Evolutionary conservation across 2,329 filamentous ascomycete genomes (phyloP).

Genomic region (Rachicladosporium sp.): DNA sequence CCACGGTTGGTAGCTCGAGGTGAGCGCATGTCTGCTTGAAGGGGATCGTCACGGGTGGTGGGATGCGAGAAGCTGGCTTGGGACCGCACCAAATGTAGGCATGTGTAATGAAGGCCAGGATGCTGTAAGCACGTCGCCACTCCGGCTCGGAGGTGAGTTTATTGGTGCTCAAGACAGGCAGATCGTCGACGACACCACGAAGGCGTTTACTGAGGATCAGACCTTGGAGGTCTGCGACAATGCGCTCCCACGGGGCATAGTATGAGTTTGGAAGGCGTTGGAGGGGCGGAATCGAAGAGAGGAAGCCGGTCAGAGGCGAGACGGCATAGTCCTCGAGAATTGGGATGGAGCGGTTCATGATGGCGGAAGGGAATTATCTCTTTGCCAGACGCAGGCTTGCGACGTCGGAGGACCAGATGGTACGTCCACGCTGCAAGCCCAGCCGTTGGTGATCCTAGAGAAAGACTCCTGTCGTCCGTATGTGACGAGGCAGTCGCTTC

Average conservation of each 20-base stretch:
- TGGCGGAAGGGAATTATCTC: constrained; percentile 6
- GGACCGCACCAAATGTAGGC: constrained; percentile 84
- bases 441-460: constrained; percentile 12
- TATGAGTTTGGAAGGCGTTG: constrained; percentile 74
- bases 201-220: constrained; percentile 77
- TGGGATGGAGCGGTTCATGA: constrained; percentile 33
- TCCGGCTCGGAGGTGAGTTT: constrained; percentile 73
- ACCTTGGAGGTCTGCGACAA: constrained; percentile 74
- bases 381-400: constrained; percentile 25
- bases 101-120: constrained; percentile 70
- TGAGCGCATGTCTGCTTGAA: constrained; percentile 59
- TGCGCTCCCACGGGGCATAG: constrained; percentile 88
- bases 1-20: constrained; percentile 80
- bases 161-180: constrained; percentile 73
- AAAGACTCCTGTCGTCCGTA: too few relatives aligned
- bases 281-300: constrained; percentile 69
- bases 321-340: constrained; percentile 65
- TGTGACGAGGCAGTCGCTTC: too few relatives aligned
- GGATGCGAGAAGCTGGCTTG: constrained; percentile 57
- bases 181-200: constrained; percentile 61
- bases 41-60: constrained; percentile 70
- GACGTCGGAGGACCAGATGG: constrained; percentile 17
- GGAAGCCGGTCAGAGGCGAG: constrained; percentile 69
- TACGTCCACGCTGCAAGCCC: constrained; percentile 23
- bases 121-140: constrained; percentile 77